These are phyloP conservation scores for Hordeum vulgare DNA, from an alignment of 176 grass and related monocot species.

Conservation along the genomic window MorexV3_pseudomolecules_assembly NC_058519.1:548913445-548913944, in stretches of 20 bases:
- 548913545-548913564: slow-evolving; percentile 9
- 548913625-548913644: slow-evolving; percentile 34
- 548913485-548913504: neutral
- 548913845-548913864: slow-evolving; percentile 49
- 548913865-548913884: slow-evolving; percentile 94
- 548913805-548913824: slow-evolving; percentile 18
- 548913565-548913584: slow-evolving; percentile 25
- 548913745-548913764: slow-evolving; percentile 54
- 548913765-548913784: slow-evolving; percentile 66
- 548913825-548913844: slow-evolving; percentile 23
- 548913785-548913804: slow-evolving; percentile 56
- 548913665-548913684: slow-evolving; percentile 58
- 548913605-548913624: slow-evolving; percentile 14
- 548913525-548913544: slow-evolving; percentile 1
- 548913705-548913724: slow-evolving; percentile 55
- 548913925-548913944: slow-evolving; percentile 64
- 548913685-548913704: slow-evolving; percentile 69
- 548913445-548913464: slow-evolving; percentile 1
- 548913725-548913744: slow-evolving; percentile 50
- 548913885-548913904: slow-evolving; percentile 97
- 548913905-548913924: slow-evolving; percentile 91
- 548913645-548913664: slow-evolving; percentile 39
- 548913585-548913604: slow-evolving; percentile 34
- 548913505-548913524: neutral
- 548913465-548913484: neutral